phyloP scores from a whole-genome alignment of 2,329 filamentous ascomycete species.

The Cordyceps javanica region DNA sequence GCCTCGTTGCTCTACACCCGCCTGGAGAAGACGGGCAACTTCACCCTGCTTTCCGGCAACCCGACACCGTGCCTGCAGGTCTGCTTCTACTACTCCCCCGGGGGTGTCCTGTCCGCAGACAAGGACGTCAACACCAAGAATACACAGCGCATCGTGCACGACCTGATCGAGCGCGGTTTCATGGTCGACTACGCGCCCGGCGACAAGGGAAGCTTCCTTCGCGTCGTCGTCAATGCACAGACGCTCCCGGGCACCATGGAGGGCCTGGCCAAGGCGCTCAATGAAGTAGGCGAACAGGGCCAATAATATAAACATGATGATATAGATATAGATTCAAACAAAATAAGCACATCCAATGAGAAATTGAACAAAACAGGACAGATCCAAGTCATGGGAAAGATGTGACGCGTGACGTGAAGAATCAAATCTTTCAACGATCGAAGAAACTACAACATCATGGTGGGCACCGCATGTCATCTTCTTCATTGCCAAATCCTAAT shows the following conservation, averaged over 20 bases:
- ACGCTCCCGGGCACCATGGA: constrained; percentile 46
- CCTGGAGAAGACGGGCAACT: constrained; percentile 49
- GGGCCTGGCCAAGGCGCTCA: constrained; percentile 48
- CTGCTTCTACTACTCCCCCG: constrained; percentile 79
- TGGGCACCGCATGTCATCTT: no score
- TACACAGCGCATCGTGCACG: constrained; percentile 43
- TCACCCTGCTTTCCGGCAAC: constrained; percentile 66
- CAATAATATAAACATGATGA: neutral
- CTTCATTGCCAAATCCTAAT: neutral
- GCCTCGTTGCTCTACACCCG: constrained; percentile 62
- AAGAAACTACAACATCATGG: neutral
- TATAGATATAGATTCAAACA: neutral
- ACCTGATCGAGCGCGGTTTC: constrained; percentile 45
- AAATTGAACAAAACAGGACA: no score
- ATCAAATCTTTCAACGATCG: no score
- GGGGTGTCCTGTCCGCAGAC: constrained; percentile 39
- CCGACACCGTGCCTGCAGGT: constrained; percentile 88
- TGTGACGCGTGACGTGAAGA: no score
- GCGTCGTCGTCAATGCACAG: constrained; percentile 54
- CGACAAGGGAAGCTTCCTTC: constrained; percentile 48
- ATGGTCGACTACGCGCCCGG: constrained; percentile 59
- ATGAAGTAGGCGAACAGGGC: constrained; percentile 33
- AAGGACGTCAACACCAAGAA: constrained; percentile 40
- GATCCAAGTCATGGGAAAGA: no score
- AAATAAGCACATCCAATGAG: neutral